Evolutionary conservation across 2,329 filamentous ascomycete genomes (phyloP), one percentile per base, ranked within the genome.

Genomic region (Penicillium sp.): DNA sequence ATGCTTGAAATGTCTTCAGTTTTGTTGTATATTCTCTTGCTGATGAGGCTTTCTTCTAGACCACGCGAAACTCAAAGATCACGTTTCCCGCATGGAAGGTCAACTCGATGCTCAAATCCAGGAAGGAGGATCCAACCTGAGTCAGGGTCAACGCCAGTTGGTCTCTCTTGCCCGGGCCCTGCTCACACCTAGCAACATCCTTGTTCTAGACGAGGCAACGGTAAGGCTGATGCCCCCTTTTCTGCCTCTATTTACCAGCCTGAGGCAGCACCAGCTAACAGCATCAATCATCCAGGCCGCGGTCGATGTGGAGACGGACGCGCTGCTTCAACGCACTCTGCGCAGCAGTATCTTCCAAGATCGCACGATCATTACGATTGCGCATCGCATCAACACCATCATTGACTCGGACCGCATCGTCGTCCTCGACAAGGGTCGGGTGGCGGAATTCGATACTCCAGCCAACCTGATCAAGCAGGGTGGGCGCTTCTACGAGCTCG

Each of bases 371-470:
- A 96, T 99, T 76, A 99, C 95, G 1, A 96, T 99, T 70, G 95
- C 95, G 27, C 95, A 99, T 80, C 89, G 95, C 56, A 96, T 99
- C 80, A 98, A 98, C 79, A 99, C 95, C 11, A 98, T 99, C 69
- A 84, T 99, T 14, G 87, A 89, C 70, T 87, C 84, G 61, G 94
- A 99, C 78, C 87, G 93, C 52, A 95, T 99, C 62, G 88, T 99
- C 37, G 95, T 99, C 51, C 85, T 99, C 6, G 92, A 98, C 73
- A 89, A 90, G 76, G 95, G 95, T 44, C 86, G 87, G 69, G 93
- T 99, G 43, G 89, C 88, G 51, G 95, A 99, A 76, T 99, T 97
- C 76, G 95, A 96, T 75, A 92, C 88, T 6, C 95, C 95, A 2
- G 82, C 86, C 40, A 87, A 89, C 63, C 82, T 99, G 58, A 85